Conservation (phyloP, 805 yeast species). For the Cyberlindnera lachancei region DNA sequence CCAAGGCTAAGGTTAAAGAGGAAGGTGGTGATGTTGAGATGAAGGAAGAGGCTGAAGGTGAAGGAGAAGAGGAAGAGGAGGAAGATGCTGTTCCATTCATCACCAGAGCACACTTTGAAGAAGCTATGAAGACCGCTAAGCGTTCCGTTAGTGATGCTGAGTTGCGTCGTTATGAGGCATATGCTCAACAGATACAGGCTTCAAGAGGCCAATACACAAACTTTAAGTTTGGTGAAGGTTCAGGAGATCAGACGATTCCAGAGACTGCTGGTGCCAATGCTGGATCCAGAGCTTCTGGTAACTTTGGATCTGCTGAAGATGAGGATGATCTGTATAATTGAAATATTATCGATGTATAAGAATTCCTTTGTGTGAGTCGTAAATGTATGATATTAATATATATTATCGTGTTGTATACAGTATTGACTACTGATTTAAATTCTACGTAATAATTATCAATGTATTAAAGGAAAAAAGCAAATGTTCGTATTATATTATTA, state of each 20-base stretch:
- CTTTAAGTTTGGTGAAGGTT: constrained; percentile 60
- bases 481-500: too few relatives aligned
- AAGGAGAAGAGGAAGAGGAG: constrained; percentile 44
- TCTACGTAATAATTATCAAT: too few relatives aligned
- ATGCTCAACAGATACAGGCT: constrained; percentile 92
- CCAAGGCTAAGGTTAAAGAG: constrained; percentile 33
- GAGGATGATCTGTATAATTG: constrained; percentile 58
- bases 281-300: constrained; percentile 33
- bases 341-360: too few relatives aligned
- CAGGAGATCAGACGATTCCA: constrained; percentile 29
- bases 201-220: constrained; percentile 92
- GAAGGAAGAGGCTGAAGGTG: constrained; percentile 41
- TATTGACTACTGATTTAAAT: too few relatives aligned
- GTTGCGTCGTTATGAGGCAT: constrained; percentile 96
- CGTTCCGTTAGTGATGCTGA: constrained; percentile 97
- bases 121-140: constrained; percentile 99
- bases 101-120: constrained; percentile 90
- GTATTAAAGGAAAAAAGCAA: too few relatives aligned
- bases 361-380: neutral
- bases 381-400: too few relatives aligned
- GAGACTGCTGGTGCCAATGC: constrained; percentile 35
- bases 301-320: constrained; percentile 42
- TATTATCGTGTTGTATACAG: too few relatives aligned
- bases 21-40: constrained; percentile 44
- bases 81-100: constrained; percentile 95